Base-by-base conservation (phyloP, 202 grass and related monocot genomes). In the Panicum hallii region DNA sequence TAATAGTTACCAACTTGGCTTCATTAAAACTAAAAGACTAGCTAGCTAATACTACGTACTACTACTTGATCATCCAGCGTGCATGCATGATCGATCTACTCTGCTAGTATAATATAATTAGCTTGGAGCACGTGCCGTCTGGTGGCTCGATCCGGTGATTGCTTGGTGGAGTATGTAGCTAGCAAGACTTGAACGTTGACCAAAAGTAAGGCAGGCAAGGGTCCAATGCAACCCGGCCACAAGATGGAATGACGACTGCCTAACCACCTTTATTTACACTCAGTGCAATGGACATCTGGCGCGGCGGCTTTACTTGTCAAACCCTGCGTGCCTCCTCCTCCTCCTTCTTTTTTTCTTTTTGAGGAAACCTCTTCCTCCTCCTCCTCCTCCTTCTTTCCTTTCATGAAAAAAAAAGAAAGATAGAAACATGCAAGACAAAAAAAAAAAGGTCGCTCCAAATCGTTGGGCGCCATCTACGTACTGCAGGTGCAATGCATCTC, bases 151-250 rank as follows among this genome's bases (percentile, higher is more conserved):
- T 62, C 42, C 58, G 75, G 58, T 64, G 44, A 38, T 38, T 38
- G 36, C 36, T 38, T 4, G 32, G 32, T 32, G 2, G 32, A 32
- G 32, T 34, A 34, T 2, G 2, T 34, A 66, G 75, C 76, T 50
- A 48, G 26, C 60, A 48, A 28, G 76, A 79, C 76, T 79, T 79
- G 76, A 79, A 79, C 76, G 76, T 79, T 50, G 76, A 79, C 76
- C 43, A 65, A n/a, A 50, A 78, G 23, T 14, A 38, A 78, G 23
- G 20, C 23, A 68, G 38, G 66, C 41, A 36, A 72, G 45, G 47
- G 47, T 74, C 30, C 49, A 52, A 50, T 52, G 70, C 49, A 28
- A 69, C 8, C 40, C 26, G 26, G 26, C 26, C 10, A 67, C 34
- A 45, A 23, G 28, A 13, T 23, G 56, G n/a, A 58, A 60, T 60